These are phyloP conservation scores for Lactifluus piperatus DNA, from an alignment of 768 basidiomycete species.

Conservation along the genomic window DNA sequence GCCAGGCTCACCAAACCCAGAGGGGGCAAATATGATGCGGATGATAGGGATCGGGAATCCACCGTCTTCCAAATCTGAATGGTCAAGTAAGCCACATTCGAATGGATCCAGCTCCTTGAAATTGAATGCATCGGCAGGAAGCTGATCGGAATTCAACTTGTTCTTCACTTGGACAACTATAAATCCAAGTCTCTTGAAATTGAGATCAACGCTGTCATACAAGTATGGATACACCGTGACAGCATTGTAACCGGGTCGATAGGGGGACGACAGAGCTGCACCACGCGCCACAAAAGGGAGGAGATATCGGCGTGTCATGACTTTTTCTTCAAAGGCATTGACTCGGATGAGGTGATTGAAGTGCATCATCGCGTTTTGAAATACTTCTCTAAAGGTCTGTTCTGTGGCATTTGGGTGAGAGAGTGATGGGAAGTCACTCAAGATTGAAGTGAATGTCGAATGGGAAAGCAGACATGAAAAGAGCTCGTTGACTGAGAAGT, in stretches of 20 bases:
- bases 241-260: too few relatives aligned
- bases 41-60: not conserved
- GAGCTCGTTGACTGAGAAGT: too few relatives aligned
- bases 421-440: too few relatives aligned
- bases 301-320: not conserved
- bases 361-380: not conserved
- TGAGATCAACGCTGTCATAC: not conserved
- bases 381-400: not conserved
- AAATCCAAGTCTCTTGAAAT: not conserved
- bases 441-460: too few relatives aligned
- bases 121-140: not conserved
- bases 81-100: not conserved
- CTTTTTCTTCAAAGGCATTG: not conserved
- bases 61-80: not conserved
- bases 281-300: too few relatives aligned
- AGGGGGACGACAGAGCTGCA: too few relatives aligned
- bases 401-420: too few relatives aligned
- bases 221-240: too few relatives aligned
- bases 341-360: not conserved
- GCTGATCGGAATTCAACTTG: not conserved
- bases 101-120: not conserved
- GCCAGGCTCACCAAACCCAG: too few relatives aligned
- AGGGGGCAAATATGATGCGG: too few relatives aligned
- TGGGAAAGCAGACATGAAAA: too few relatives aligned
- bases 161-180: not conserved